These are phyloP conservation scores for Nemania sp. DNA, from an alignment of 2,329 filamentous ascomycete genomes.

Conservation along the genomic window DNA sequence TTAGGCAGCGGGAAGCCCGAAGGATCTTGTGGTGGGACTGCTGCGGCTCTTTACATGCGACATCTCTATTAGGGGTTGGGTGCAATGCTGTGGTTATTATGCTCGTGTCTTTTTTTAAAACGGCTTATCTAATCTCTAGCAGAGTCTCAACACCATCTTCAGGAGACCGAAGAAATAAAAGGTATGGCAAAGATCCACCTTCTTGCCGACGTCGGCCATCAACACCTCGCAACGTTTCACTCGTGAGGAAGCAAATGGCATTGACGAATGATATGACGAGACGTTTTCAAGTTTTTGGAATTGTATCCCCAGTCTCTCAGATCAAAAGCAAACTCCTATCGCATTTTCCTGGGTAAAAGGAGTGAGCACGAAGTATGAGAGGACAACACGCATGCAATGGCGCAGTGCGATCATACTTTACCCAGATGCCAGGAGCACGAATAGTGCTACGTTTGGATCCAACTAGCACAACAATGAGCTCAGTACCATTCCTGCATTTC, in stretches of 20 bases:
- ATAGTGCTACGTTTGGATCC: too few species aligned
- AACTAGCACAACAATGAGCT: too few species aligned
- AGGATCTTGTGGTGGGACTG: conserved; percentile 16
- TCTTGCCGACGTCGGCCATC: not conserved
- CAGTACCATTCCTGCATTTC: not conserved
- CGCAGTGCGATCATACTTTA: too few species aligned
- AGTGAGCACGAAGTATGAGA: too few species aligned
- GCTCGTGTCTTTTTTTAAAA: not conserved
- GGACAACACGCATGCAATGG: too few species aligned
- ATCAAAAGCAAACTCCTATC: too few species aligned
- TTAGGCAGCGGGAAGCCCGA: not conserved
- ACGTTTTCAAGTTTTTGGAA: not conserved
- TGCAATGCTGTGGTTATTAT: conserved; percentile 10
- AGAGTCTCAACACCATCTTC: too few species aligned
- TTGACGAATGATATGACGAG: not conserved
- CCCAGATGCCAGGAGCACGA: too few species aligned
- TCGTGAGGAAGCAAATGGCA: not conserved
- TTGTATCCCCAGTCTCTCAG: too few species aligned
- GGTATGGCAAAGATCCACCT: not conserved
- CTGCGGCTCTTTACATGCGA: conserved; percentile 8
- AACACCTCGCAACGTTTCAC: conserved; percentile 8
- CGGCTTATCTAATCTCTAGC: conserved; percentile 2
- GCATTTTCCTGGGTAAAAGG: too few species aligned
- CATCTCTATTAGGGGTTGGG: conserved; percentile 5
- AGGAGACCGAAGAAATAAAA: not conserved